A percentile compares a stretch with the other conserved stretches of the same genome.
phyloP scores from a whole-genome alignment of 2,329 filamentous ascomycete species.

The Colletotrichum navitas region DNA sequence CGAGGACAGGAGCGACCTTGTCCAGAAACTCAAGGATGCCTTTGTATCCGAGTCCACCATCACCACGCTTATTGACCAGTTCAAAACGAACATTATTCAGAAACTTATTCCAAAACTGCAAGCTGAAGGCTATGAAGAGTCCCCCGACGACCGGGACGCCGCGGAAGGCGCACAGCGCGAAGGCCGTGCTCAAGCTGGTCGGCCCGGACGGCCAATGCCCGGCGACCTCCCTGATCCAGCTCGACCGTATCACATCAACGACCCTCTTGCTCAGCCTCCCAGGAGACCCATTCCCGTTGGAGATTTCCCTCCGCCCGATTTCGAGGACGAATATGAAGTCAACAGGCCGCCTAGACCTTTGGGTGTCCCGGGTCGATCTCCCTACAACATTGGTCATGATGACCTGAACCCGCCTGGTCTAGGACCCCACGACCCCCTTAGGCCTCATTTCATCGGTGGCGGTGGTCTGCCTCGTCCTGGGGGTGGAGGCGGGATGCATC shows the following conservation, averaged over 20 bases:
- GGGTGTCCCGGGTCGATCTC: constrained; percentile 61
- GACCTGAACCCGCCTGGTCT: constrained; percentile 90
- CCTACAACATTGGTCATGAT: constrained; percentile 81
- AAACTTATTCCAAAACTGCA: constrained; percentile 82
- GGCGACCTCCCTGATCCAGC: constrained; percentile 67
- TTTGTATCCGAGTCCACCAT: constrained; percentile 83
- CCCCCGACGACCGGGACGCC: constrained; percentile 56
- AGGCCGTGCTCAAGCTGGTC: constrained; percentile 57
- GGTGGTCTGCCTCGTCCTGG: constrained; percentile 70
- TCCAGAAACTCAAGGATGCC: constrained; percentile 65
- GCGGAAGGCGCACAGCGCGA: constrained; percentile 57
- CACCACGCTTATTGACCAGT: constrained; percentile 75
- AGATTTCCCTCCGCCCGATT: constrained; percentile 87
- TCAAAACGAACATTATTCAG: constrained; percentile 86
- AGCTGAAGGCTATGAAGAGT: constrained; percentile 83
- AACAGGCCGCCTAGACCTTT: constrained; percentile 71
- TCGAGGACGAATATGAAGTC: constrained; percentile 93
- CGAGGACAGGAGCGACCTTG: constrained; percentile 65
- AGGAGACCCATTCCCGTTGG: constrained; percentile 72
- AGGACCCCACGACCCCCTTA: constrained; percentile 85
- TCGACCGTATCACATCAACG: constrained; percentile 74
- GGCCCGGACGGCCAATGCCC: constrained; percentile 51
- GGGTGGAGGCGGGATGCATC: constrained; percentile 88
- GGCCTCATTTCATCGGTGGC: constrained; percentile 73
- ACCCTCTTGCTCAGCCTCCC: constrained; percentile 72